Conservation (phyloP, 2,329 filamentous ascomycete species). For the Furcasterigmium furcatum region DNA sequence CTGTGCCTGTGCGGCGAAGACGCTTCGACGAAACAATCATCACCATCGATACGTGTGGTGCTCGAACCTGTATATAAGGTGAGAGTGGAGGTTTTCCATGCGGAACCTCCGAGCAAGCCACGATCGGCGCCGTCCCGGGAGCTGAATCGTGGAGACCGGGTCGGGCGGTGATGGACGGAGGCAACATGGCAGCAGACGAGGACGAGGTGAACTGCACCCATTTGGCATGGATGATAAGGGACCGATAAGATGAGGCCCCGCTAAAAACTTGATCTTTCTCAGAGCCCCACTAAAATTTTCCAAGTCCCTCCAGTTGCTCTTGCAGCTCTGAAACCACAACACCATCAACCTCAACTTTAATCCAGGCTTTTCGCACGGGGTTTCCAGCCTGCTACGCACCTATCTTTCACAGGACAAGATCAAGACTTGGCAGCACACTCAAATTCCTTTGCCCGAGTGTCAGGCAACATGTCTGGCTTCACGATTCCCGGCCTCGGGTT, state of each 20-base stretch:
- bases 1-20: too few relatives aligned
- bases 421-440: background rate
- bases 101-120: too few relatives aligned
- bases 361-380: background rate
- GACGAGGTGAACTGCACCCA: too few relatives aligned
- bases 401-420: background rate
- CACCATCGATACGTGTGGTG: too few relatives aligned
- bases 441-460: background rate
- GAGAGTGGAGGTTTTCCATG: too few relatives aligned
- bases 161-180: too few relatives aligned
- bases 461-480: slow-evolving; percentile 34
- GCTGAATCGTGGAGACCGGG: too few relatives aligned
- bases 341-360: background rate
- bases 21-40: too few relatives aligned
- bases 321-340: background rate
- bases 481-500: slow-evolving; percentile 40
- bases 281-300: background rate
- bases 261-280: background rate
- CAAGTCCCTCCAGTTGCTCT: background rate
- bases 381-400: background rate
- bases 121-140: too few relatives aligned
- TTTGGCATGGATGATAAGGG: too few relatives aligned
- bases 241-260: background rate
- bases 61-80: too few relatives aligned
- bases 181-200: too few relatives aligned